Evolutionary conservation across 169 alveolate genomes (phyloP), one percentile per base, ranked within the genome.

Genomic region (Plasmodium billcollinsi): DNA sequence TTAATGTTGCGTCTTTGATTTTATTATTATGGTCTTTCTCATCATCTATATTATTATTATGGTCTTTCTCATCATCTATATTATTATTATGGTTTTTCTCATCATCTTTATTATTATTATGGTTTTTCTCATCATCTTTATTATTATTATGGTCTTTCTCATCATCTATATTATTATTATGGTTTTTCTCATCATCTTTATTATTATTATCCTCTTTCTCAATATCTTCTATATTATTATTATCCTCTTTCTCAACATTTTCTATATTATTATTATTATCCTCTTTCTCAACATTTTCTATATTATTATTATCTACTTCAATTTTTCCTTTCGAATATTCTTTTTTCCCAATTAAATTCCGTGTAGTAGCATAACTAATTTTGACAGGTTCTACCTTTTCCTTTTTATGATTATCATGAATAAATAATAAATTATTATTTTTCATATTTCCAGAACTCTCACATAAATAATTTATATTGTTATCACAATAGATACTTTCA

Each of bases 291-390:
- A 18, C 18, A 9, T 20, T 11, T 20, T 71, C 20, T 12, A n/a
- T 0, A 3, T 66, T 33, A 26, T 66, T 66, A 0, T 66, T 15
- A 0, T 61, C 12, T 11, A 20, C 45, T 67, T 67, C 74, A 14
- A 11, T 5, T 0, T 1, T 66, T 20, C 45, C 58, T 33, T 33
- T 33, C 7, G 8, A 33, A 33, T 4, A 33, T 33, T 33, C 45
- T 33, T 33, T 6, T 6, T 33, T 33, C 6, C 45, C 45, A 33
- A 33, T 0, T 21, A 49, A 47, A 49, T 70, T 67, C 12, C 18
- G 47, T 15, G 78, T 50, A 7, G 78, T 70, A 3, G 78, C 78
- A 6, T 45, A 70, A 50, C 78, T 70, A 70, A 70, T 20, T 14
- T 70, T 70, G 24, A 47, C 52, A 18, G 21, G 21, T n/a, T 20